Evolutionary conservation across 441 rosid genomes (phyloP).

Genomic region (Erodium texanum): DNA sequence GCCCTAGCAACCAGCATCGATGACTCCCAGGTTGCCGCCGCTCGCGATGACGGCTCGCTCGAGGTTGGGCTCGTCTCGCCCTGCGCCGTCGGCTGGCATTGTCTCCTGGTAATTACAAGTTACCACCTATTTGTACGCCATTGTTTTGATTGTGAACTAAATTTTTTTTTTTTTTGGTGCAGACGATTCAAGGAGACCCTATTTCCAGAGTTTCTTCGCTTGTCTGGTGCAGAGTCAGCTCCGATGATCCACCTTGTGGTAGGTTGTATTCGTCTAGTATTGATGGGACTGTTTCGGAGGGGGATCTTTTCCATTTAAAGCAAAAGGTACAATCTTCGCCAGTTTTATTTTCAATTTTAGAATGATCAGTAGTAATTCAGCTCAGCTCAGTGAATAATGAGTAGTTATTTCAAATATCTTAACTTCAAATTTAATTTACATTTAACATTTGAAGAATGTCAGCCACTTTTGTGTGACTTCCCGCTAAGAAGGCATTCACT

Average conservation of each 20-base stretch:
- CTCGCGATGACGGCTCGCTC: slow-evolving; percentile 86
- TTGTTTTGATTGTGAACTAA: not conserved
- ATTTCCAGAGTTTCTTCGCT: slow-evolving; percentile 67
- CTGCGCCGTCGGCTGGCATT: slow-evolving; percentile 88
- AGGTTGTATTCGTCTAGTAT: slow-evolving; percentile 74
- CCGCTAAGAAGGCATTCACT: not conserved
- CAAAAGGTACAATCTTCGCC: slow-evolving; percentile 47
- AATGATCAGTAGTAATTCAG: too few species aligned
- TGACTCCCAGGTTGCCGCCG: slow-evolving; percentile 69
- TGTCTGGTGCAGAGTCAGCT: slow-evolving; percentile 53
- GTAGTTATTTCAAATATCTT: not conserved
- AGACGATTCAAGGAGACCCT: slow-evolving; percentile 81
- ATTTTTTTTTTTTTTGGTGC: slow-evolving; percentile 9
- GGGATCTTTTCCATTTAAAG: slow-evolving; percentile 79
- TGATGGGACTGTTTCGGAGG: slow-evolving; percentile 78
- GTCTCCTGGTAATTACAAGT: slow-evolving; percentile 54
- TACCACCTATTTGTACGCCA: not conserved
- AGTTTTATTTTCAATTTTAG: not conserved
- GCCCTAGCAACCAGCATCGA: slow-evolving; percentile 75
- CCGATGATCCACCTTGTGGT: slow-evolving; percentile 40
- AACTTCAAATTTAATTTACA: not conserved
- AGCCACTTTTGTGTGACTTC: not conserved
- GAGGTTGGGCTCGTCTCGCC: slow-evolving; percentile 96
- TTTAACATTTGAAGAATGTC: not conserved
- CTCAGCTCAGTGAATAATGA: not conserved